A percentile compares a stretch with the other conserved stretches of the same genome.
Conservation (phyloP, 2,329 filamentous ascomycete genomes). For the Fusarium floridanum region DNA sequence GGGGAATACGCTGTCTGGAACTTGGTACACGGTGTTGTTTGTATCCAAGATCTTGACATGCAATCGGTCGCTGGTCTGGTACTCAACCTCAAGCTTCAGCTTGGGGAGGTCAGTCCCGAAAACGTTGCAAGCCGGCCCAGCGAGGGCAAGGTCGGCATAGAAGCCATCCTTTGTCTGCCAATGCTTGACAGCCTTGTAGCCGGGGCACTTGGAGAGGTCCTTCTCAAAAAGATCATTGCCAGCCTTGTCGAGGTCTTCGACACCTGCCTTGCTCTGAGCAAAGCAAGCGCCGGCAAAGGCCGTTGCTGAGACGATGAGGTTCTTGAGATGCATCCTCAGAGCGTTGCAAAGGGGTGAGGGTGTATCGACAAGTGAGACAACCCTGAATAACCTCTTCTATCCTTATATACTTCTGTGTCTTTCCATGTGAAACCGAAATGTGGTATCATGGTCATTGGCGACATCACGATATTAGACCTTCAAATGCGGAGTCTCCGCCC, state of each 20-base stretch:
- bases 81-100: conserved; percentile 72
- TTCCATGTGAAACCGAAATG: not conserved
- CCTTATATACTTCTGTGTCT: not conserved
- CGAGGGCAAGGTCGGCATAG: conserved; percentile 77
- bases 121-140: conserved; percentile 78
- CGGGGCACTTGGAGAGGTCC: conserved; percentile 65
- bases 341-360: not conserved
- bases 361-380: not conserved
- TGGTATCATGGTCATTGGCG: not conserved
- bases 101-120: conserved; percentile 81
- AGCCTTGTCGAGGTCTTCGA: conserved; percentile 29
- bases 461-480: not conserved
- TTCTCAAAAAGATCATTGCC: conserved; percentile 38
- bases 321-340: conserved; percentile 33
- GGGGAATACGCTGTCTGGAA: conserved; percentile 76
- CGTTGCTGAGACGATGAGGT: conserved; percentile 27
- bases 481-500: not conserved
- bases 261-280: conserved; percentile 38
- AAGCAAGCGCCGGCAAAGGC: conserved; percentile 29
- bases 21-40: conserved; percentile 78
- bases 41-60: conserved; percentile 80
- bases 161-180: conserved; percentile 65
- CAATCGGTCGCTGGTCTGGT: conserved; percentile 66
- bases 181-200: conserved; percentile 75
- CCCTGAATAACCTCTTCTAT: not conserved